A percentile compares a stretch with the other conserved stretches of the same genome.
These are phyloP conservation scores for Penicillium paxilli DNA, from an alignment of 495 filamentous ascomycete species.

Conservation along the genomic window DNA sequence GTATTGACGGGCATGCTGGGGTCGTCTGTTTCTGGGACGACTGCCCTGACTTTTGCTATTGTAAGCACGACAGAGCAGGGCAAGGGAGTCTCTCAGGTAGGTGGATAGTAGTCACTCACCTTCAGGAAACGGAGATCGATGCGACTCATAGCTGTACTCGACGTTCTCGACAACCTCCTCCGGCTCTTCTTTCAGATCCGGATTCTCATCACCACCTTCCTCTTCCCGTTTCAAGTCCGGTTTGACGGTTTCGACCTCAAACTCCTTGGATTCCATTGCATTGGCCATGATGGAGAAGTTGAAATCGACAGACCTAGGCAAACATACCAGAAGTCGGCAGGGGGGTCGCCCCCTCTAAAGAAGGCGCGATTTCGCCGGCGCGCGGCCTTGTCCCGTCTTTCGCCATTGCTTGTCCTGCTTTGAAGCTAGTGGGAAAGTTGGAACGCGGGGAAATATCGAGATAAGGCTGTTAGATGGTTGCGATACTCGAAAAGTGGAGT, in stretches of 20 bases:
- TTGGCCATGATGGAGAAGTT: conserved; percentile 6
- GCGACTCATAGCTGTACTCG: conserved; percentile 35
- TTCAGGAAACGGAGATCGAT: conserved; percentile 39
- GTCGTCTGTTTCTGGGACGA: conserved; percentile 45
- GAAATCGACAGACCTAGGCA: too few species aligned
- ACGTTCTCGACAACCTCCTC: conserved; percentile 27
- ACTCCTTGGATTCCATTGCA: conserved; percentile 11
- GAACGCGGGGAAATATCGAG: conserved; percentile 8
- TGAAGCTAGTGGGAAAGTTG: neutral
- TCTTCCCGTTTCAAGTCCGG: conserved; percentile 14
- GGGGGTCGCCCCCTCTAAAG: neutral
- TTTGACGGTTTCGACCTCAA: conserved; percentile 12
- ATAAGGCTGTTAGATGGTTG: neutral
- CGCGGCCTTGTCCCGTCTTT: neutral
- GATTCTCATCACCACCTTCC: conserved; percentile 28
- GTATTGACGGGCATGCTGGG: conserved; percentile 41
- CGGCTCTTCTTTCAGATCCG: conserved; percentile 25
- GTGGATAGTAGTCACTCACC: too few species aligned
- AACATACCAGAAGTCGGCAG: neutral
- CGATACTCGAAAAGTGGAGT: neutral
- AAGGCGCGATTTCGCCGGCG: neutral
- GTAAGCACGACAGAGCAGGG: neutral
- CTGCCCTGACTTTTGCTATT: conserved; percentile 24
- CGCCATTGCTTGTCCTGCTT: neutral
- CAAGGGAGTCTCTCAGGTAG: too few species aligned